Conservation (phyloP, 805 yeast genomes). For the Wickerhamiella occidentalis region DNA sequence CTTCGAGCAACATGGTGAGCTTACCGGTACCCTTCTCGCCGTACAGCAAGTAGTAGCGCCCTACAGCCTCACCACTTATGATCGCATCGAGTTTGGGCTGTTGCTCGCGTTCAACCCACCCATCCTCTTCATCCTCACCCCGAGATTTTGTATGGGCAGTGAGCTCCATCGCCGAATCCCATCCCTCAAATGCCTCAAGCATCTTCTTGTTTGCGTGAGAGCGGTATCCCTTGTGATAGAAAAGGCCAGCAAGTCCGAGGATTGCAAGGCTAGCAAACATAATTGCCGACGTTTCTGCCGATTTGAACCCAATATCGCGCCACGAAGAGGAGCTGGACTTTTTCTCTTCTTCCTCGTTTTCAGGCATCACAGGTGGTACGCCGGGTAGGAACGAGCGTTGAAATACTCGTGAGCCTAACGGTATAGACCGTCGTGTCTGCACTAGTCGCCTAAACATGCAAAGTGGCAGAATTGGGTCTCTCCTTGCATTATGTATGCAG, state of each 20-base stretch:
- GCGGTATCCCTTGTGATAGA: conserved; percentile 53
- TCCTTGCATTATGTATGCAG: neutral
- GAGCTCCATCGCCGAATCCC: conserved; percentile 51
- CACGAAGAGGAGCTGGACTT: conserved; percentile 5
- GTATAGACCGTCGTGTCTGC: neutral
- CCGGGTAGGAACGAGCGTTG: conserved; percentile 8
- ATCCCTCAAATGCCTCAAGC: conserved; percentile 51
- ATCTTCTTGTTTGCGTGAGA: conserved; percentile 51
- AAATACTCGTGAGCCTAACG: neutral
- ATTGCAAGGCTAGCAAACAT: conserved; percentile 58
- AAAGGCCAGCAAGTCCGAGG: conserved; percentile 58
- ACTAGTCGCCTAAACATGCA: neutral
- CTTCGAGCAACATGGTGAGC: conserved; percentile 59
- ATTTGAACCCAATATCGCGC: conserved; percentile 15
- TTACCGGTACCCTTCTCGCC: conserved; percentile 88
- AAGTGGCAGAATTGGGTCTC: neutral
- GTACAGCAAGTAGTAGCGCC: conserved; percentile 57
- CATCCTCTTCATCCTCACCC: conserved; percentile 24
- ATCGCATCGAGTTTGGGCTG: conserved; percentile 54
- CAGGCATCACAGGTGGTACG: neutral
- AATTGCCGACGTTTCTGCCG: conserved; percentile 52
- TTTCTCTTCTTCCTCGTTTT: neutral
- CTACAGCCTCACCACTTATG: conserved; percentile 48
- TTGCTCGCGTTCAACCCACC: conserved; percentile 62
- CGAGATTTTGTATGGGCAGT: conserved; percentile 35